Percentiles rank a stretch among this genome's conserved stretches.
Evolutionary conservation across 2,329 filamentous ascomycete genomes (phyloP).

Genomic region (Coniella lustricola): DNA sequence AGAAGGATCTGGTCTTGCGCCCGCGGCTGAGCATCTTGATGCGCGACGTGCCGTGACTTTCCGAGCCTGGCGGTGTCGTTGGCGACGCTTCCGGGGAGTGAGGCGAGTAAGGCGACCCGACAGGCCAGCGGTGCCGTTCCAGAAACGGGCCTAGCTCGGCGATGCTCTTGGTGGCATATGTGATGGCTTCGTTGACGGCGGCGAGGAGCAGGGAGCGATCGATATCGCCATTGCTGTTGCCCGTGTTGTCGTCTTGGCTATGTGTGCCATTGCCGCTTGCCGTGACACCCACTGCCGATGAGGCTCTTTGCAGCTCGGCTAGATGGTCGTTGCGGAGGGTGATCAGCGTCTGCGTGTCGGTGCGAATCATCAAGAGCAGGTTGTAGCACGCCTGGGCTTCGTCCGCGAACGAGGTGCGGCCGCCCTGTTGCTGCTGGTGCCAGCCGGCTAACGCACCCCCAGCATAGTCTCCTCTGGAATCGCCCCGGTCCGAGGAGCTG

Average conservation of each 20-base stretch:
- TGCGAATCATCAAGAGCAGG: constrained; percentile 12
- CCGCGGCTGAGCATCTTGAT: not conserved
- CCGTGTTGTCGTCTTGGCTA: not conserved
- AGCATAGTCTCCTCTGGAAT: no score
- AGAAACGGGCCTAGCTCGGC: constrained; percentile 14
- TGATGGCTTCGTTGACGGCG: constrained; percentile 13
- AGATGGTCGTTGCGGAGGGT: constrained; percentile 13
- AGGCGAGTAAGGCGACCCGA: not conserved
- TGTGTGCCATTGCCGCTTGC: no score
- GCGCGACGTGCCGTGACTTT: not conserved
- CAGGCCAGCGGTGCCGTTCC: constrained; percentile 12
- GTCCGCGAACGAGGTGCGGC: constrained; percentile 6
- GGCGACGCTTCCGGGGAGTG: no score
- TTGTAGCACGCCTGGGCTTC: constrained; percentile 15
- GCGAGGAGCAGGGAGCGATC: constrained; percentile 6
- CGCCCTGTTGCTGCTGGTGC: not conserved
- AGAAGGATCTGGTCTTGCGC: not conserved
- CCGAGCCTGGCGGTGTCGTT: not conserved
- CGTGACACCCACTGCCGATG: not conserved
- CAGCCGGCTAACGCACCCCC: no score
- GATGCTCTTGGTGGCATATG: constrained; percentile 9
- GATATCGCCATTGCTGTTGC: not conserved
- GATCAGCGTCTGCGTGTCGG: constrained; percentile 15
- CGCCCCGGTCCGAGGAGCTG: not conserved
- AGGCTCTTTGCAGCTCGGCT: not conserved